Evolutionary conservation across 2,329 filamentous ascomycete genomes (phyloP).

Genomic region (Diaporthe sp.): DNA sequence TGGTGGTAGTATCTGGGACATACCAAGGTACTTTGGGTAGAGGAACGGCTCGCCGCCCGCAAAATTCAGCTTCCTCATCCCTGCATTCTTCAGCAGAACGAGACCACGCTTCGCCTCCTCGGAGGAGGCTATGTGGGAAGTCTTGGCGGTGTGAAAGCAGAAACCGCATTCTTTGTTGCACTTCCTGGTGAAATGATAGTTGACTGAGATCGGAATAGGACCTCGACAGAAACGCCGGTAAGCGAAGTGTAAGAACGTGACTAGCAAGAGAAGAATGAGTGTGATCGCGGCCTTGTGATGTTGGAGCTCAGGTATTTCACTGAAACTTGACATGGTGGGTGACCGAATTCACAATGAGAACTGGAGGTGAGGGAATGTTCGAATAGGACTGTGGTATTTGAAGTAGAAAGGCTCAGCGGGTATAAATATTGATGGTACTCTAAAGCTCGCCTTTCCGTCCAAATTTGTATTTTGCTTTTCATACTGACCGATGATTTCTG

Average conservation of each 20-base stretch:
- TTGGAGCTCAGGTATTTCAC: too few relatives aligned
- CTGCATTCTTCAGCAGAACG: constrained; percentile 59
- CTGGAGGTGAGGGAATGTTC: not conserved
- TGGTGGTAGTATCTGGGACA: not conserved
- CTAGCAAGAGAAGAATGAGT: not conserved
- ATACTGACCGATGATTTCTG: not conserved
- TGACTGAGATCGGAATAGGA: constrained; percentile 41
- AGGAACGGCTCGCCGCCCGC: constrained; percentile 54
- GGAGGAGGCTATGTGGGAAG: constrained; percentile 57
- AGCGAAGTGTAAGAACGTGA: not conserved
- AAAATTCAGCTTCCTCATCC: constrained; percentile 42
- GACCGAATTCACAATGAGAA: not conserved
- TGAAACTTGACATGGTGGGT: not conserved
- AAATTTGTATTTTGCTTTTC: not conserved
- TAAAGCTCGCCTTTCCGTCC: too few relatives aligned
- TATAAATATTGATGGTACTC: not conserved
- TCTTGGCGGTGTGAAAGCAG: constrained; percentile 69
- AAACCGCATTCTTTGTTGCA: constrained; percentile 58
- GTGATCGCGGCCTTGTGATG: not conserved
- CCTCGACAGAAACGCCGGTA: not conserved
- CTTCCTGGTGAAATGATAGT: constrained; percentile 42
- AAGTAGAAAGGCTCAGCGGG: not conserved
- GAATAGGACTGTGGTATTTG: not conserved
- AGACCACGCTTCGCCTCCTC: constrained; percentile 60
- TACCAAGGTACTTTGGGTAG: constrained; percentile 50